These are phyloP conservation scores for Candida khao-thaluensis DNA, from an alignment of 805 yeast genomes.

Conservation along the genomic window DNA sequence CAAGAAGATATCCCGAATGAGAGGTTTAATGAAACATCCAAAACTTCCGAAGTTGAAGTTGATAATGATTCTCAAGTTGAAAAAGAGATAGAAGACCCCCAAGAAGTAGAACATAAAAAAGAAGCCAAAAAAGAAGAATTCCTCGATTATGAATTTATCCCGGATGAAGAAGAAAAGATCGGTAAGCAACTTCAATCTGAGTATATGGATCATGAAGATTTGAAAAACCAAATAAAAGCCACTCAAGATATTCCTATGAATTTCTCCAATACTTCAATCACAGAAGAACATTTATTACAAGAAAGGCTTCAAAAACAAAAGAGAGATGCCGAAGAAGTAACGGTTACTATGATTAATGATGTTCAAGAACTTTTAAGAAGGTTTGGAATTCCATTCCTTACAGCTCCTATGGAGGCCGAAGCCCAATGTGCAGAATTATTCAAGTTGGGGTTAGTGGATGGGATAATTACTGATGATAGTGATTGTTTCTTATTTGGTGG, in stretches of 20 bases:
- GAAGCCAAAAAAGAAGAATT: conserved; percentile 13
- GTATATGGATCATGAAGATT: conserved; percentile 66
- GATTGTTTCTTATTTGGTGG: conserved; percentile 96
- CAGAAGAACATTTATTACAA: conserved; percentile 50
- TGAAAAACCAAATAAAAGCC: conserved; percentile 39
- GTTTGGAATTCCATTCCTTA: conserved; percentile 91
- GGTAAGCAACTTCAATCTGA: conserved; percentile 65
- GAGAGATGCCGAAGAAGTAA: conserved; percentile 90
- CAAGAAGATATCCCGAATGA: too few species aligned
- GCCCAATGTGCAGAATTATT: conserved; percentile 92
- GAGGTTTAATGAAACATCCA: too few species aligned
- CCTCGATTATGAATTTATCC: conserved; percentile 66
- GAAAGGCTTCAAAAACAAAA: conserved; percentile 64
- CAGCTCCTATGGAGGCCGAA: conserved; percentile 99
- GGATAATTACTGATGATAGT: conserved; percentile 94
- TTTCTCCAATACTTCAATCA: conserved; percentile 34
- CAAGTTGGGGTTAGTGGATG: conserved; percentile 77
- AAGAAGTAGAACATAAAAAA: background rate
- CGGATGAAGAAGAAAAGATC: conserved; percentile 73
- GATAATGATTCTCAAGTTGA: too few species aligned
- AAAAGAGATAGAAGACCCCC: background rate
- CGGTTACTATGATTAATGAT: conserved; percentile 79
- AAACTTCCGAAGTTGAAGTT: too few species aligned
- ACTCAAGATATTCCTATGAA: conserved; percentile 16
- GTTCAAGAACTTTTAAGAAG: conserved; percentile 83